A percentile compares a stretch with the other conserved stretches of the same genome.
phyloP scores from a whole-genome alignment of 352 stramenopile genomes.

The Pythium plurisporium region DNA sequence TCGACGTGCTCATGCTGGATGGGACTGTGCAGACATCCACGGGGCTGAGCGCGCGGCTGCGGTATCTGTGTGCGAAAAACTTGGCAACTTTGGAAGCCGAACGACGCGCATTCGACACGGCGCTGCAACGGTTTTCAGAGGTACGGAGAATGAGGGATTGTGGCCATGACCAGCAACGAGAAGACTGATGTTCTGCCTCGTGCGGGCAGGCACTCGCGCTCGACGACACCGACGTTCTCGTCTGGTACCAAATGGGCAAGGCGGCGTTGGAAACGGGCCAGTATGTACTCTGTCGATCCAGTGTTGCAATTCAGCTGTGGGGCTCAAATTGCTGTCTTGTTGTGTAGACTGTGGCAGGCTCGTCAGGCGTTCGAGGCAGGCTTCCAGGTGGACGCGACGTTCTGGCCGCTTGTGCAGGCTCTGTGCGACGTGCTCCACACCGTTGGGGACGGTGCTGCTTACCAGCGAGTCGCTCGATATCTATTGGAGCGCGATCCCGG shows the following conservation, averaged over 20 bases:
- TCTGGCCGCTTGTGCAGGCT: slow-evolving; percentile 57
- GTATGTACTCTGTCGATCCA: too few relatives aligned
- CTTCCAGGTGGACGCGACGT: slow-evolving; percentile 45
- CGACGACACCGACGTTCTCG: slow-evolving; percentile 67
- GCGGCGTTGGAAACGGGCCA: slow-evolving; percentile 55
- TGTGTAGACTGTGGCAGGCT: slow-evolving; percentile 53
- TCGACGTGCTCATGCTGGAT: background rate
- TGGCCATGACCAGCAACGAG: background rate
- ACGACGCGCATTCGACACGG: slow-evolving; percentile 29
- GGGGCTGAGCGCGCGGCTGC: slow-evolving; percentile 37
- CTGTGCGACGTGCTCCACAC: slow-evolving; percentile 56
- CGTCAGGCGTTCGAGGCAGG: slow-evolving; percentile 54
- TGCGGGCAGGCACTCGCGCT: slow-evolving; percentile 38
- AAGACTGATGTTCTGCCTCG: background rate
- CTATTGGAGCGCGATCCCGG: slow-evolving; percentile 40
- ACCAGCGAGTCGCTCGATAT: slow-evolving; percentile 39
- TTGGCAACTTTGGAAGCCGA: slow-evolving; percentile 55
- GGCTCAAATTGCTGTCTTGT: too few relatives aligned
- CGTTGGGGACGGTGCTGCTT: slow-evolving; percentile 49
- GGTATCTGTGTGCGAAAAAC: slow-evolving; percentile 75
- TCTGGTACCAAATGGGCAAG: slow-evolving; percentile 69
- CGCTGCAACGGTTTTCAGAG: slow-evolving; percentile 43
- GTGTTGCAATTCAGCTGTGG: too few relatives aligned
- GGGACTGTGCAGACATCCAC: slow-evolving; percentile 8
- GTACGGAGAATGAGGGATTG: slow-evolving; percentile 9